Evolutionary conservation across 2,329 filamentous ascomycete genomes (phyloP).

Genomic region (Trichoderma sp.): DNA sequence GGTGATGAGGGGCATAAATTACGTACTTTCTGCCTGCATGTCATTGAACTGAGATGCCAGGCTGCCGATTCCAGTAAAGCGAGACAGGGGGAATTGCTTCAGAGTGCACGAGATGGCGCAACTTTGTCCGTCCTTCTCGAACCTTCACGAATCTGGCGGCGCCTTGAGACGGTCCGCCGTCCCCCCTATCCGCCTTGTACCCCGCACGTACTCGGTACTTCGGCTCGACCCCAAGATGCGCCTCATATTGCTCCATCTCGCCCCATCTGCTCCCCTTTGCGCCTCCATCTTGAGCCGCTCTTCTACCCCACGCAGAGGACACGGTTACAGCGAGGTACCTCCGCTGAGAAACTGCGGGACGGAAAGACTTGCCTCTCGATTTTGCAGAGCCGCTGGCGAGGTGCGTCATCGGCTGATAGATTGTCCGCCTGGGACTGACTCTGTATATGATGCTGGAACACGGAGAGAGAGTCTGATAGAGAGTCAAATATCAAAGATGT

Average conservation of each 20-base stretch:
- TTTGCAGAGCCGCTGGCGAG: background rate
- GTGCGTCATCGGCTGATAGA: slow-evolving; percentile 15
- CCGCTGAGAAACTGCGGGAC: slow-evolving; percentile 10
- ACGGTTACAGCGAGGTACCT: background rate
- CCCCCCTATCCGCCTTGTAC: too few species aligned
- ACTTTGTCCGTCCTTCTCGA: too few species aligned
- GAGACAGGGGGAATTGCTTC: background rate
- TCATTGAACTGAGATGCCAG: background rate
- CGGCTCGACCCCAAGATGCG: background rate
- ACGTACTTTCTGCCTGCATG: slow-evolving; percentile 13
- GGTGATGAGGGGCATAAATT: slow-evolving; percentile 23
- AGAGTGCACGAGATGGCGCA: background rate
- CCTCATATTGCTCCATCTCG: background rate
- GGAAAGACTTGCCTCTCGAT: slow-evolving; percentile 22
- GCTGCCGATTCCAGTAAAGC: too few species aligned
- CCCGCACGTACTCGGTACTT: too few species aligned
- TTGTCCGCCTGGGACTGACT: background rate
- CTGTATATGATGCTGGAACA: background rate
- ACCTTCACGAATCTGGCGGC: too few species aligned
- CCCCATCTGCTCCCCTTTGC: too few species aligned
- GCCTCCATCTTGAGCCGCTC: too few species aligned
- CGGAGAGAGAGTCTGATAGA: too few species aligned
- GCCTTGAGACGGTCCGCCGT: too few species aligned
- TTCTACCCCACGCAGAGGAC: slow-evolving; percentile 1
- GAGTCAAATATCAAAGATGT: too few species aligned